Evolutionary conservation across 805 yeast genomes (phyloP), one percentile per base, ranked within the genome.

Genomic region (Blastobotrys chiropterorum): DNA sequence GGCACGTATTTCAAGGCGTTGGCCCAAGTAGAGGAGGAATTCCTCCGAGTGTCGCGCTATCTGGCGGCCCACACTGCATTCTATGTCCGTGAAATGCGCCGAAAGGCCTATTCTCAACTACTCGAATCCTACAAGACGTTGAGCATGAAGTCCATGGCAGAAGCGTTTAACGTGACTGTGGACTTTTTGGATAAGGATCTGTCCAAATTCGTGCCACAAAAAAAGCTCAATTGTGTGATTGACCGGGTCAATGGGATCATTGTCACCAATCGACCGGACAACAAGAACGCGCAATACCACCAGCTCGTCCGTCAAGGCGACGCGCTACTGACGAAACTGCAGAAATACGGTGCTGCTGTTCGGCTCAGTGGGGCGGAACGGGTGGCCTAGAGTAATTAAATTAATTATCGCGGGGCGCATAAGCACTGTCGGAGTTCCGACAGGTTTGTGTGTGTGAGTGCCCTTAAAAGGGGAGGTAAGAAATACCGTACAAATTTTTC

Each of bases 341-440:
- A 94, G 69, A 94, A 90, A 69, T 94, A 92, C 62, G 96, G 96
- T 46, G 97, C 98, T 44, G 97, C 97, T 19, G 98, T 94, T 47
- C 86, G 95, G 68, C 78, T 94, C 62, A 85, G 95, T 64, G 97
- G 98, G 46, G 86, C 96, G 22, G 97, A 90, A 53, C 38, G 68
- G 42, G 51, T 48, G 4, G 19, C 47, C 15, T 45, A 30, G 16
- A 40, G 40, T 16, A 38, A n/a, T n/a, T n/a, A n/a, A n/a, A n/a
- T n/a, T n/a, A n/a, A n/a, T n/a, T n/a, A n/a, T n/a, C n/a, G n/a
- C n/a, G n/a, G n/a, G 34, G 8, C 34, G 43, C 20, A 39, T 16
- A 39, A 39, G 43, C 43, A 8, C n/a, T 16, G 43, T 13, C 20
- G 43, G 17, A 17, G 11, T 13, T 6, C 20, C 20, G 43, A 13